Conservation (phyloP, 345 rosid species). For the Gossypium stocksii region DNA sequence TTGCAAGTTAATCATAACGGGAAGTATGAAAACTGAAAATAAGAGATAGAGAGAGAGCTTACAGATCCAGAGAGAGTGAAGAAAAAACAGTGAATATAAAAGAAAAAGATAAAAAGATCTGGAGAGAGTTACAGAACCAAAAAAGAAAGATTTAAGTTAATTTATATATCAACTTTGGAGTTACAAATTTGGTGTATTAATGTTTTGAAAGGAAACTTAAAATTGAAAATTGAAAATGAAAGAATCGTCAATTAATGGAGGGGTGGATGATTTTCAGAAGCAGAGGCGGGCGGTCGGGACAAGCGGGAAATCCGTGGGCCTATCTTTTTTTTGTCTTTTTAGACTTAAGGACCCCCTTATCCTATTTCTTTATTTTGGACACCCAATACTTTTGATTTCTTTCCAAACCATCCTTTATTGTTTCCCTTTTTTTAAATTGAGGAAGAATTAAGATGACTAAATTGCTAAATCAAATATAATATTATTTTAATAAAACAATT, state of each 20-base stretch:
- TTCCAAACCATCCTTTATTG: not conserved
- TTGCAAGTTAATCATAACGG: not conserved
- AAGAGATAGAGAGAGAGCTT: conserved; percentile 17
- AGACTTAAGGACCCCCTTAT: not conserved
- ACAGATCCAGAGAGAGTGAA: conserved; percentile 34
- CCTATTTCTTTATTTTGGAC: not conserved
- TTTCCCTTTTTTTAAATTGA: not conserved
- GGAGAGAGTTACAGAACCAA: not conserved
- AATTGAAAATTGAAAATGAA: conserved; percentile 14
- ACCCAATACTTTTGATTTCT: not conserved
- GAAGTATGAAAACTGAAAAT: not conserved
- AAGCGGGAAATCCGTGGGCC: conserved; percentile 46
- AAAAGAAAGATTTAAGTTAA: not conserved
- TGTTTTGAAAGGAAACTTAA: not conserved
- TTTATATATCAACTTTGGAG: not conserved
- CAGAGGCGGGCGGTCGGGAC: not conserved
- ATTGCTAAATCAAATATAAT: no score
- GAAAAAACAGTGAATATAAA: not conserved
- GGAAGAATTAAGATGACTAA: no score
- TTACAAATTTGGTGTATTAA: not conserved
- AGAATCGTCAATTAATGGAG: not conserved
- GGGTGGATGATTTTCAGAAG: conserved; percentile 9
- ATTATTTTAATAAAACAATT: no score
- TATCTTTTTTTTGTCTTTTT: not conserved
- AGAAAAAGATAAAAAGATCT: not conserved